Evolutionary conservation across 192 early-diverging fungal species (phyloP).

Genomic region (Bifiguratus adelaidae): DNA sequence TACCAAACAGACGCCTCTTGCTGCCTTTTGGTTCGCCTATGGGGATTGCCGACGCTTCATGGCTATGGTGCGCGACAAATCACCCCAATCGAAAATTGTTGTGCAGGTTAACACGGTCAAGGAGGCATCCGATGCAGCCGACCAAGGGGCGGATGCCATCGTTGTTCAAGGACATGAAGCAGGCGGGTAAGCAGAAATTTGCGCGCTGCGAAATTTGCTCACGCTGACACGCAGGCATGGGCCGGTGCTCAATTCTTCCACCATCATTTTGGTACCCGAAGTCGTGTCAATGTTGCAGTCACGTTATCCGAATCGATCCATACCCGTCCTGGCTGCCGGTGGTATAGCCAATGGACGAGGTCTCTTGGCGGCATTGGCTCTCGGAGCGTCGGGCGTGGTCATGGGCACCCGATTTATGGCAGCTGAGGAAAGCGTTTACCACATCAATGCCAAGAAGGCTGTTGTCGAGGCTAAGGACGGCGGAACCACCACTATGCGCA

Average conservation of each 20-base stretch:
- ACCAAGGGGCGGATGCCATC: conserved; percentile 30
- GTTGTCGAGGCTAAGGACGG: conserved; percentile 61
- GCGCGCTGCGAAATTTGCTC: neutral
- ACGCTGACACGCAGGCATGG: neutral
- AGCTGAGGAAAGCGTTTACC: conserved; percentile 61
- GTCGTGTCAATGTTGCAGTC: neutral
- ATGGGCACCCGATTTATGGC: conserved; percentile 87
- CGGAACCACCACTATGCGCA: conserved; percentile 26
- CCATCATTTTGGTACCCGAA: neutral
- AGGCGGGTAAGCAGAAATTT: conserved; percentile 14
- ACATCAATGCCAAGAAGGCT: conserved; percentile 61
- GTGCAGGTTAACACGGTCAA: conserved; percentile 32
- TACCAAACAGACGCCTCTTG: conserved; percentile 13
- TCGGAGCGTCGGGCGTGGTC: conserved; percentile 55
- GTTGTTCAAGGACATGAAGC: conserved; percentile 35
- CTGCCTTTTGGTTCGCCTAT: conserved; percentile 33
- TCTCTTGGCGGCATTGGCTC: conserved; percentile 48
- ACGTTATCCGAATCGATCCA: neutral
- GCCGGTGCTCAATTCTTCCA: neutral
- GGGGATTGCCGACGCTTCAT: conserved; percentile 26
- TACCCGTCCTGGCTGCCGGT: conserved; percentile 70
- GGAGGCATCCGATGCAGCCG: conserved; percentile 23
- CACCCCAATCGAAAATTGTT: conserved; percentile 16
- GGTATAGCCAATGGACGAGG: conserved; percentile 74
- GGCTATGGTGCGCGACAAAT: conserved; percentile 11